A percentile compares a stretch with the other conserved stretches of the same genome.
These are phyloP conservation scores for Spatholobus suberectus DNA, from an alignment of 306 rosid species.

Conservation along the genomic window DNA sequence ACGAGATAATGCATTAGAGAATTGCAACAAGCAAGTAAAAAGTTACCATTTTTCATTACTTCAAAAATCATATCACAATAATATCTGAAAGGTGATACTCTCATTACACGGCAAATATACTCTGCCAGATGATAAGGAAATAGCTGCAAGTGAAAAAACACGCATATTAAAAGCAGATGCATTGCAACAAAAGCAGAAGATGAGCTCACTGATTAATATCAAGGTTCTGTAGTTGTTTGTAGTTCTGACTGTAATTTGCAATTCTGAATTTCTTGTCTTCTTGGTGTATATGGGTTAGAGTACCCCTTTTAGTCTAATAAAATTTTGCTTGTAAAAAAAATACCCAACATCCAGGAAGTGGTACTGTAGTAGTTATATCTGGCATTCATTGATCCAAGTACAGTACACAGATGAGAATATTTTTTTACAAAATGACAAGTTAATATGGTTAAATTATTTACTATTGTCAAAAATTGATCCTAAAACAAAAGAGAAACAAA, in stretches of 20 bases:
- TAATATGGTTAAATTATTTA: constrained; percentile 6
- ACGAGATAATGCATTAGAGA: constrained; percentile 38
- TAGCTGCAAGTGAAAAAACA: constrained; percentile 69
- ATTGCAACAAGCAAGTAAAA: constrained; percentile 38
- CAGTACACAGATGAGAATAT: constrained; percentile 4
- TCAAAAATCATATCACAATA: constrained; percentile 97
- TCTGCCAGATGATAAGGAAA: constrained; percentile 98
- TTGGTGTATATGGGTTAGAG: background rate
- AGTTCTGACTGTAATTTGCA: too few relatives aligned
- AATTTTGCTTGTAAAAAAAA: background rate
- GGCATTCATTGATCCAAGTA: constrained; percentile 6
- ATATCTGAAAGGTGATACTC: constrained; percentile 97
- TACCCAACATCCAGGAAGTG: constrained; percentile 3
- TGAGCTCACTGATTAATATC: constrained; percentile 1
- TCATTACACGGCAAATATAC: constrained; percentile 95
- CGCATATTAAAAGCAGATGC: constrained; percentile 42
- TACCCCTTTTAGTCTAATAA: background rate
- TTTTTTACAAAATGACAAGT: background rate
- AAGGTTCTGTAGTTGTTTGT: background rate
- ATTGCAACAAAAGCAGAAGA: constrained; percentile 37
- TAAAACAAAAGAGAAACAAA: constrained; percentile 14
- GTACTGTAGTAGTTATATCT: background rate
- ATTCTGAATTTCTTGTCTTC: background rate
- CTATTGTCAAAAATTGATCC: background rate
- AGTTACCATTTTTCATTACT: constrained; percentile 94